Conservation (phyloP, 1,284 basidiomycete genomes). For the Malassezia nana region DNA sequence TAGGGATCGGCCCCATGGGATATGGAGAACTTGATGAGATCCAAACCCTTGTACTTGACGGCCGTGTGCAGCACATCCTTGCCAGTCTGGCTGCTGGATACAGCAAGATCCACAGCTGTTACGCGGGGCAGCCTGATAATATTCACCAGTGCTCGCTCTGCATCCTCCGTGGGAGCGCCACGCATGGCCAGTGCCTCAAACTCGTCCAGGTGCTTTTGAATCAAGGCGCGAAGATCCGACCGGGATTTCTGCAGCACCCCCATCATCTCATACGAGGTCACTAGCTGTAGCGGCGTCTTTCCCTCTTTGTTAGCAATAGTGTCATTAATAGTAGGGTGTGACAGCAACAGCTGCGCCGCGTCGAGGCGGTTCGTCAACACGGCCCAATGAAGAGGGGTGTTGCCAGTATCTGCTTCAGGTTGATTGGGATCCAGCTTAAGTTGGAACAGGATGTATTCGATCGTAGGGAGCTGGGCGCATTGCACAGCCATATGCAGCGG, state of each 20-base stretch:
- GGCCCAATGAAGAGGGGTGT: slow-evolving; percentile 77
- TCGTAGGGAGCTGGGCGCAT: slow-evolving; percentile 57
- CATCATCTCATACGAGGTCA: slow-evolving; percentile 56
- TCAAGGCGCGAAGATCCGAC: slow-evolving; percentile 65
- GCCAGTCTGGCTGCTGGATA: slow-evolving; percentile 50
- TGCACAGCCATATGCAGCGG: slow-evolving; percentile 75
- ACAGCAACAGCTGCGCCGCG: slow-evolving; percentile 52
- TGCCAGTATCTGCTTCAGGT: slow-evolving; percentile 51
- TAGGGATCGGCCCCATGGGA: slow-evolving; percentile 83
- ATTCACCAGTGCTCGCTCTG: slow-evolving; percentile 54
- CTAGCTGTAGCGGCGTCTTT: slow-evolving; percentile 65
- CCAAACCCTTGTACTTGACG: slow-evolving; percentile 67
- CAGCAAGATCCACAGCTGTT: slow-evolving; percentile 36
- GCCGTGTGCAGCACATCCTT: slow-evolving; percentile 78
- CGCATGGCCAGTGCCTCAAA: slow-evolving; percentile 45
- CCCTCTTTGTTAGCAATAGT: slow-evolving; percentile 63
- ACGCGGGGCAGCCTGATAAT: slow-evolving; percentile 28
- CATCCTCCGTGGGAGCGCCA: slow-evolving; percentile 54
- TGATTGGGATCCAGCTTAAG: slow-evolving; percentile 52
- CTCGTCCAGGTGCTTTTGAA: slow-evolving; percentile 58
- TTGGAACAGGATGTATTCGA: slow-evolving; percentile 62
- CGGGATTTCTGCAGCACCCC: slow-evolving; percentile 74
- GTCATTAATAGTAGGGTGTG: slow-evolving; percentile 66
- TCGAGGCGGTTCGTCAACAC: slow-evolving; percentile 70
- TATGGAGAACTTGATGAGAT: slow-evolving; percentile 71